These are phyloP conservation scores for Zygosaccharomyces pseudorouxii DNA, from an alignment of 805 yeast genomes.

Conservation along the genomic window DNA sequence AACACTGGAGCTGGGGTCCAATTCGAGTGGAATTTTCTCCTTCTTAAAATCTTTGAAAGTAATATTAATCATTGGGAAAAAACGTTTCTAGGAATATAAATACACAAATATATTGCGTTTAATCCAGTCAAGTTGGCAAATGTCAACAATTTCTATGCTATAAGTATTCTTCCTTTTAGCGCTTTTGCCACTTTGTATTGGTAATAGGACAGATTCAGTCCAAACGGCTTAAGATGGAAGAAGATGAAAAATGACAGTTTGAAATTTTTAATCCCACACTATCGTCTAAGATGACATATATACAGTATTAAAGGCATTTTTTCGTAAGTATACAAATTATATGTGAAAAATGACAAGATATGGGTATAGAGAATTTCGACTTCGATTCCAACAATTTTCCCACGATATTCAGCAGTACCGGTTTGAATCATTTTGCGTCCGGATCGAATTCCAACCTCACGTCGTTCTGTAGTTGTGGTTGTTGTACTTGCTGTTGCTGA, in stretches of 20 bases:
- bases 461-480: slow-evolving; percentile 20
- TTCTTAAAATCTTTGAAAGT: slow-evolving; percentile 86
- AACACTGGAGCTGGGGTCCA: slow-evolving; percentile 65
- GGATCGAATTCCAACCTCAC: slow-evolving; percentile 18
- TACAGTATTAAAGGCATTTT: not conserved
- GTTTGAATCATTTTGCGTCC: slow-evolving; percentile 16
- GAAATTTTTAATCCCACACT: not conserved
- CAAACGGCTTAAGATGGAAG: not conserved
- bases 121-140: not conserved
- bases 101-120: not conserved
- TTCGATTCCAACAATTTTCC: slow-evolving; percentile 13
- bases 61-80: slow-evolving; percentile 22
- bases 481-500: slow-evolving; percentile 5
- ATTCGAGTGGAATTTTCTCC: slow-evolving; percentile 75
- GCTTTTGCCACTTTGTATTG: slow-evolving; percentile 5
- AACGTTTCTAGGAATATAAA: not conserved
- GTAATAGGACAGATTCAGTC: too few species aligned
- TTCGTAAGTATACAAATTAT: not conserved
- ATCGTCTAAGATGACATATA: not conserved
- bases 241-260: not conserved
- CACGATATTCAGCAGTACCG: not conserved
- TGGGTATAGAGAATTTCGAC: slow-evolving; percentile 8
- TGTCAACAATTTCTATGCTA: not conserved
- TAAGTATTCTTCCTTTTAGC: not conserved
- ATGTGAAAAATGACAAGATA: not conserved